Base-by-base conservation (phyloP, 2,329 filamentous ascomycete genomes). In the Aspergillus novoparasiticus region DNA sequence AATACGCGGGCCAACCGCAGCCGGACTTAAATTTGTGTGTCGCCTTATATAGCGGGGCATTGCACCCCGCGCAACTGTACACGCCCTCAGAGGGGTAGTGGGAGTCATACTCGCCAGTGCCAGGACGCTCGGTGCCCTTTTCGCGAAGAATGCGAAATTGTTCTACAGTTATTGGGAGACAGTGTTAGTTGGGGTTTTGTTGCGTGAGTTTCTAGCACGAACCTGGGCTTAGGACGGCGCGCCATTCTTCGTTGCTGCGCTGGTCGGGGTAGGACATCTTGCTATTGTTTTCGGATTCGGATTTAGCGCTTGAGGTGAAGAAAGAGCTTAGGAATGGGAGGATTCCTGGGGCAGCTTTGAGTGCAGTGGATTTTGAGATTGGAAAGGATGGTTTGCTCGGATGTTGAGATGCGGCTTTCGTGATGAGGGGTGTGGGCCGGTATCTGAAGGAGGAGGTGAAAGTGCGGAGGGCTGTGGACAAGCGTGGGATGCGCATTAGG, bases 1-100 rank as follows among this genome's bases (percentile, higher is more conserved):
- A 99, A 81, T 98, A 99, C 14, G 95, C 95, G 0, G 95, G 95
- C 95, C 95, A 99, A 65, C 95, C 95, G 79, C 95, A 99, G 48
- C 93, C 93, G 21, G 92, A 96, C 79, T 92, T 92, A 86, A 99
- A 99, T 79, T 99, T 99, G 81, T 97, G 94, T 66, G 86, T 86
- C 32, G 95, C 94, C 78, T 89, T 94, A 86, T 99, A 99, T 21
- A 99, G 87, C 6, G 95, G 94, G 9, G 93, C 86, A 32, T 89
- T 79, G 84, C 95, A 99, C 58, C 87, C 95, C 21, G 91, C 92
- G 80, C 95, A 99, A 53, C 85, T 89, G 82, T 98, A 99, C 60
- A 93, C 86, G 62, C 95, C 96, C 6, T 85, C 75, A 0, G 85
- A 79, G 1, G 93, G 89, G 75, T 89, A 86, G 83, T 97, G 93